phyloP scores from a whole-genome alignment of 2,329 filamentous ascomycete genomes.

The Cercospora sojina region DNA sequence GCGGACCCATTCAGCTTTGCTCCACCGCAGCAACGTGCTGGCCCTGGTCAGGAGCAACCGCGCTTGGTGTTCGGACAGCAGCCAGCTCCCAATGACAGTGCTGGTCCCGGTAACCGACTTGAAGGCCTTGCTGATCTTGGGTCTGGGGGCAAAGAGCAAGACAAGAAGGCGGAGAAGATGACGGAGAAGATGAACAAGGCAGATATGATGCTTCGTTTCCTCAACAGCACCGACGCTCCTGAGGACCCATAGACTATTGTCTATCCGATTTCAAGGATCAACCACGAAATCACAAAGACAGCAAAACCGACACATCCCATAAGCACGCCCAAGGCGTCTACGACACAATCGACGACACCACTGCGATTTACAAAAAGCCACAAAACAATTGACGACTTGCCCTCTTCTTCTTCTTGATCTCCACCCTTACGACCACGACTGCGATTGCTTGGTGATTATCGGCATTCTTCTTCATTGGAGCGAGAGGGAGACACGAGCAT shows the following conservation, averaged over 20 bases:
- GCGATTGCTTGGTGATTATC: not conserved
- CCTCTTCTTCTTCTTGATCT: not conserved
- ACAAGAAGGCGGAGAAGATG: slow-evolving; percentile 3
- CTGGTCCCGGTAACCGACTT: not conserved
- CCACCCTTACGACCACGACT: not conserved
- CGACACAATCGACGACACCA: not conserved
- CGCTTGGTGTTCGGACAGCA: slow-evolving; percentile 1
- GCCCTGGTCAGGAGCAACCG: not conserved
- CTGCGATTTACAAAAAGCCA: not conserved
- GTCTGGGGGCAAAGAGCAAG: not conserved
- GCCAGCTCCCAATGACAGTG: slow-evolving; percentile 4
- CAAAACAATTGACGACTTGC: not conserved
- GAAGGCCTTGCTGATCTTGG: slow-evolving; percentile 5
- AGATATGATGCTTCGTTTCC: slow-evolving; percentile 15
- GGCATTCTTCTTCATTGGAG: slow-evolving; percentile 2
- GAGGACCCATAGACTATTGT: not conserved
- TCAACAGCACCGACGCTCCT: slow-evolving; percentile 17
- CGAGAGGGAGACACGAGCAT: not conserved
- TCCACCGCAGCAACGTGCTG: not conserved
- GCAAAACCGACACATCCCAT: not conserved
- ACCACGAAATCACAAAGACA: not conserved
- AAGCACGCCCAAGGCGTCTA: not conserved
- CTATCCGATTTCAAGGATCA: not conserved
- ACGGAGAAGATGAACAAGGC: slow-evolving; percentile 14
- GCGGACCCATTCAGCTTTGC: not conserved